These are phyloP conservation scores for Cornus kousa DNA, from an alignment of 148 eudicot species.

Conservation along the genomic window DNA sequence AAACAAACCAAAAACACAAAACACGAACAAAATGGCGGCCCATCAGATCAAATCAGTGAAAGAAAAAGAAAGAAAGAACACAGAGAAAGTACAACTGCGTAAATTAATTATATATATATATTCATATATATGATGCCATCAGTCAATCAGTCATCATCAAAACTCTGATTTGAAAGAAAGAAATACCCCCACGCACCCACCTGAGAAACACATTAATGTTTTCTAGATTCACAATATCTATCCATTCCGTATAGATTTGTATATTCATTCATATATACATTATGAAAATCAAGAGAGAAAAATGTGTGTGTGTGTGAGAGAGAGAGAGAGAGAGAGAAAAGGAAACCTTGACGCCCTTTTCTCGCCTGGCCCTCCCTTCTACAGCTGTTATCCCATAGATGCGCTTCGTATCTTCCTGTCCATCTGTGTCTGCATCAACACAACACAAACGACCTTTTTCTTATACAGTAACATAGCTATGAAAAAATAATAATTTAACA, in stretches of 20 bases:
- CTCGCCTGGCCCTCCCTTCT: constrained; percentile 99
- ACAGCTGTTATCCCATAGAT: constrained; percentile 99
- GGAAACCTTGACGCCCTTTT: constrained; percentile 98
- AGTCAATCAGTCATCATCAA: constrained; percentile 36
- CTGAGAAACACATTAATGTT: constrained; percentile 1
- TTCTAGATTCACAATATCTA: background rate
- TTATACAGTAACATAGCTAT: too few species aligned
- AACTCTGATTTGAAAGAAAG: constrained; percentile 35
- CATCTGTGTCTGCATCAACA: constrained; percentile 69
- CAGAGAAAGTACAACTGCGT: constrained; percentile 37
- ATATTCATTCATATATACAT: background rate
- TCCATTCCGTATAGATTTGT: background rate
- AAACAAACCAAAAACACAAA: background rate
- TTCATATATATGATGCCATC: constrained; percentile 1
- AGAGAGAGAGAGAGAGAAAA: too few species aligned
- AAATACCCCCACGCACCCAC: background rate
- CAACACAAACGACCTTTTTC: background rate
- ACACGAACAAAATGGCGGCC: constrained; percentile 41
- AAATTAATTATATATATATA: background rate
- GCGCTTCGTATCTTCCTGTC: constrained; percentile 99
- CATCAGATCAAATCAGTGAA: constrained; percentile 37
- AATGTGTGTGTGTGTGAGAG: background rate
- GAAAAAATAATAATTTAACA: background rate
- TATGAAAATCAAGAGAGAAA: background rate
- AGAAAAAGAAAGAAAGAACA: constrained; percentile 9